Evolutionary conservation across 2,329 filamentous ascomycete species (phyloP), one percentile per base, ranked within the genome.

Genomic region (Byssothecium circinans): DNA sequence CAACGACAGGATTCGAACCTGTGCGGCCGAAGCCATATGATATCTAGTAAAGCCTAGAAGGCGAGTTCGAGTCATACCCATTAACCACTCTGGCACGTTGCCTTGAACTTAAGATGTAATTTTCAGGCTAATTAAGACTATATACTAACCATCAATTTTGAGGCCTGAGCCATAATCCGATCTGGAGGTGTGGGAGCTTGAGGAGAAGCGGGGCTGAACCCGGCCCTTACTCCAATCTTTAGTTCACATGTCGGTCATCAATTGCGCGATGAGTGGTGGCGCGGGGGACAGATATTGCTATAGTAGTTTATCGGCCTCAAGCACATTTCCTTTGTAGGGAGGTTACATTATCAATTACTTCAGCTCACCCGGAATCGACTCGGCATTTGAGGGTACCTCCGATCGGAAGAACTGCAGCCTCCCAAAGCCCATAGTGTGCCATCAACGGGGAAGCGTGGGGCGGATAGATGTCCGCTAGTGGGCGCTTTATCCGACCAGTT

Each of bases 1-100:
- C 52, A 45, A 20, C 29, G 53, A 44, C 53, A 53, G 48, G 53
- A 56, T 53, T 56, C 53, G 53, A 56, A 56, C 56, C 52, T 58
- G 55, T 45, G 58, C 58, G 55, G 33, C 58, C 58, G 58, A 62
- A 62, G 55, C 30, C 52, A 62, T 62, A 56, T 58, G 58, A 60
- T 62, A 56, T 57, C 57, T 45, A 48, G 14, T 43, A 14, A 29
- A 18, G 25, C 18, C 19, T 32, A 43, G 25, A 23, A 32, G 19
- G 40, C 22, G 20, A 37, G 43, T 60, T 59, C 58, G 58, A 62
- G 58, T 60, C 58, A 58, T 56, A 62, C 58, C 46, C 58, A 54
- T 60, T 56, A 56, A 56, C 53, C 53, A 56, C 53, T 56, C 53
- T 50, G 53, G 40, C 53, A 56, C 53, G 48, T 29, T 50, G 51